Conservation (phyloP, 257 asterid species). For the Anisodus tanguticus region DNA sequence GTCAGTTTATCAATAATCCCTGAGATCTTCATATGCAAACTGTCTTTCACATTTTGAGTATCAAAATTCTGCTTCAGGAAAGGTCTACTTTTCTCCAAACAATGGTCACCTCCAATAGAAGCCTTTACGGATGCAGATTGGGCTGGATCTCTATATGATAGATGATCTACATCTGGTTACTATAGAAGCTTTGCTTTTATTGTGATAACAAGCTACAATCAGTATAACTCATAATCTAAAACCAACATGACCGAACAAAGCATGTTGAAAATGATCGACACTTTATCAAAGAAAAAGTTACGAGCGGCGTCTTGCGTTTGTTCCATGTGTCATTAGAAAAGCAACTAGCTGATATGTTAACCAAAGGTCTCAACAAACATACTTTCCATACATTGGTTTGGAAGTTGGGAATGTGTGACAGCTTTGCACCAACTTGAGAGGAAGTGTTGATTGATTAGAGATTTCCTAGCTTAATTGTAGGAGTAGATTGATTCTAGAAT, state of each 20-base stretch:
- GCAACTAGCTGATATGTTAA: too few relatives aligned
- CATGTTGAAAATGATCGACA: not conserved
- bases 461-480: too few relatives aligned
- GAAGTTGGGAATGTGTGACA: too few relatives aligned
- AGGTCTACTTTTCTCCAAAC: not conserved
- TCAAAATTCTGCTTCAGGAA: not conserved
- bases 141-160: not conserved
- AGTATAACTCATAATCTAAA: not conserved
- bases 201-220: not conserved
- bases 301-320: too few relatives aligned
- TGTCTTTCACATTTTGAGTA: constrained; percentile 15
- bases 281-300: too few relatives aligned
- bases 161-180: not conserved
- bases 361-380: too few relatives aligned
- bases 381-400: too few relatives aligned
- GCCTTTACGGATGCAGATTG: not conserved
- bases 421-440: too few relatives aligned
- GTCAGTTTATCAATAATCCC: not conserved
- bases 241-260: not conserved
- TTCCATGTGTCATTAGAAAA: too few relatives aligned
- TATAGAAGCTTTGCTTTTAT: not conserved
- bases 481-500: too few relatives aligned
- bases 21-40: not conserved
- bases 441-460: too few relatives aligned
- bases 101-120: not conserved